Evolutionary conservation across 176 grass and related monocot genomes (phyloP), one percentile per base, ranked within the genome.

Genomic region (Panicum miliaceum): DNA sequence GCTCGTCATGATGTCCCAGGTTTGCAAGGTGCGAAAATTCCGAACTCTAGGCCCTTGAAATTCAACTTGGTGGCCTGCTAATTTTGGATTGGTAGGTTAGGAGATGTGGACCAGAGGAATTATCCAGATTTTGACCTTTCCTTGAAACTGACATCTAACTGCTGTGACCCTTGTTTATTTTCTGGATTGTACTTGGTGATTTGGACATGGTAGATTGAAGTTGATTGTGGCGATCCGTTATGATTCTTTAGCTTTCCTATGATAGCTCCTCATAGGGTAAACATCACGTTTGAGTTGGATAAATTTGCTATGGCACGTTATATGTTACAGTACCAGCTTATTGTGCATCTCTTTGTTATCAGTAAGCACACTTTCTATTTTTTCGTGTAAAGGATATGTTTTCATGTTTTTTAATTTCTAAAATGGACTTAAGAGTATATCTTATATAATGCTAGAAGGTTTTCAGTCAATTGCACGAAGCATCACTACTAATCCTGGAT

Each of bases 1-100:
- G 71, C 86, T 94, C 16, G 4, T 84, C 68, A 89, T 91, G 92
- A 94, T 94, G 92, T 73, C 41, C 79, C 76, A 86, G 69, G 62
- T 91, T 62, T 94, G 92, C 68, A 94, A 94, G 75, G 92, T 91
- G 48, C 29, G 71, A 3, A 11, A 34, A 45, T 53, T 70, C 35
- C 34, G 27, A 79, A 62, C 47, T 34, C 18, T 35, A 12, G 6
- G 13, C 7, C 25, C 19, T 68, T 4, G 16, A 57, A 43, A 59
- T 59, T 75, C 76, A 25, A 45, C 6, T 76, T 48, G 26, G n/a
- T 57, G 23, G 19, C 40, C 20, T 35, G 22, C 37, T 40, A 6
- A 11, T 34, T 77, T 46, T 46, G 40, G 38, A 6, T 41, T 38
- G 64, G n/a, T n/a, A 48, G 3, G 42, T 71, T 62, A 20, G 54